Conservation (phyloP, 2,329 filamentous ascomycete species). For the Colletotrichum sp. region DNA sequence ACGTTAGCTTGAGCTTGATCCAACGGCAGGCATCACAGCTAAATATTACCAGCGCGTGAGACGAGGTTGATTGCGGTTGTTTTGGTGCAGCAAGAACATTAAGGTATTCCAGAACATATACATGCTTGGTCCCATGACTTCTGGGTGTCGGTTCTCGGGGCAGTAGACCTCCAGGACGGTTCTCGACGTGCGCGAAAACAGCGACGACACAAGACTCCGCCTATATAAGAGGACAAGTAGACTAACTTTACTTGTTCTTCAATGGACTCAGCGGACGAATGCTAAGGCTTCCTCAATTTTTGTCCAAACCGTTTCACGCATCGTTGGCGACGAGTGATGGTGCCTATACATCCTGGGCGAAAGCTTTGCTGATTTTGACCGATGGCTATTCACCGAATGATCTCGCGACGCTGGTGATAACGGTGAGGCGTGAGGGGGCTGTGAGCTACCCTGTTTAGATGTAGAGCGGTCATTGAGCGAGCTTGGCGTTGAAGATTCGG, state of each 20-base stretch:
- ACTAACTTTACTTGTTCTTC: neutral
- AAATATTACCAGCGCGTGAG: no score
- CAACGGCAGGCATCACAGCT: no score
- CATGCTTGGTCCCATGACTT: neutral
- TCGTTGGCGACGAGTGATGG: fast-evolving
- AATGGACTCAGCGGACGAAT: neutral
- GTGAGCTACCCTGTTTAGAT: no score
- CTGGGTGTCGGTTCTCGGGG: neutral
- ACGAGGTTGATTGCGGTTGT: neutral
- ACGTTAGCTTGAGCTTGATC: no score
- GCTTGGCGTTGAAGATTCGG: neutral
- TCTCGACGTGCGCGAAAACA: neutral
- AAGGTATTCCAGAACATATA: neutral
- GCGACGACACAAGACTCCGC: neutral
- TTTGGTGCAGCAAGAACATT: neutral
- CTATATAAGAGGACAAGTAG: neutral
- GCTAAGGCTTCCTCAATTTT: no score
- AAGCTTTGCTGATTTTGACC: neutral
- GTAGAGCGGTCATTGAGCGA: neutral
- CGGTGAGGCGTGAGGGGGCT: neutral
- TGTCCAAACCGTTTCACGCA: neutral
- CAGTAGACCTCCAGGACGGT: neutral
- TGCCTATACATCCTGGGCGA: fast-evolving
- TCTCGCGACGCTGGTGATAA: fast-evolving
- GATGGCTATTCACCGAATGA: neutral